phyloP scores from a whole-genome alignment of 306 rosid species.

The Elaeagnus macrophylla region DNA sequence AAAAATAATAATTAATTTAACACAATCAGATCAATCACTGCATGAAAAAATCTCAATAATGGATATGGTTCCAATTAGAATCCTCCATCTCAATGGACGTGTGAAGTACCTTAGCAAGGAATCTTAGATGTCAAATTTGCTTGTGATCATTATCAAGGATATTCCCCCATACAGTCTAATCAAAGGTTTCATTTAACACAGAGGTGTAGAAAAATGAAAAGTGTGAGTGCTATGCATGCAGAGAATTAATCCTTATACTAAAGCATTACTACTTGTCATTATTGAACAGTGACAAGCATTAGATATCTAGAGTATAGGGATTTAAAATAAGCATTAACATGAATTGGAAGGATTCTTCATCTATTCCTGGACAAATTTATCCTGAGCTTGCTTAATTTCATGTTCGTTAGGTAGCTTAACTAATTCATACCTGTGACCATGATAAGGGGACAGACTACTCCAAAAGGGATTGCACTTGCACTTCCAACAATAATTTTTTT shows the following conservation, averaged over 20 bases:
- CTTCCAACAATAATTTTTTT: background rate
- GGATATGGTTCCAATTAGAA: no score
- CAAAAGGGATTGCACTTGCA: no score
- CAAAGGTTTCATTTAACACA: no score
- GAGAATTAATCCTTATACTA: background rate
- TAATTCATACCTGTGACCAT: background rate
- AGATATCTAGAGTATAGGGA: background rate
- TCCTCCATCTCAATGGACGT: no score
- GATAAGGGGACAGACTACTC: no score
- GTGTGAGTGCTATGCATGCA: background rate
- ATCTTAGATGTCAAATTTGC: no score
- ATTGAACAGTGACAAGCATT: background rate
- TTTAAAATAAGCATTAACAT: background rate
- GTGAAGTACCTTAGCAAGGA: no score
- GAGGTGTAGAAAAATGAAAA: background rate
- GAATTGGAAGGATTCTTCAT: background rate
- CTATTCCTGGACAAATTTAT: background rate
- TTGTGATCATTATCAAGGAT: no score
- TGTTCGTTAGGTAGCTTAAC: background rate
- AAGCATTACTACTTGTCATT: background rate
- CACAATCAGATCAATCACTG: background rate
- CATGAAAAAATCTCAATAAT: background rate
- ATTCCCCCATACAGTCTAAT: no score
- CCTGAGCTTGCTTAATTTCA: background rate
- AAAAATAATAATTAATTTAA: background rate